A percentile compares a stretch with the other conserved stretches of the same genome.
Conservation (phyloP, 106 monocot genomes). For the Dendrobium nobile region DNA sequence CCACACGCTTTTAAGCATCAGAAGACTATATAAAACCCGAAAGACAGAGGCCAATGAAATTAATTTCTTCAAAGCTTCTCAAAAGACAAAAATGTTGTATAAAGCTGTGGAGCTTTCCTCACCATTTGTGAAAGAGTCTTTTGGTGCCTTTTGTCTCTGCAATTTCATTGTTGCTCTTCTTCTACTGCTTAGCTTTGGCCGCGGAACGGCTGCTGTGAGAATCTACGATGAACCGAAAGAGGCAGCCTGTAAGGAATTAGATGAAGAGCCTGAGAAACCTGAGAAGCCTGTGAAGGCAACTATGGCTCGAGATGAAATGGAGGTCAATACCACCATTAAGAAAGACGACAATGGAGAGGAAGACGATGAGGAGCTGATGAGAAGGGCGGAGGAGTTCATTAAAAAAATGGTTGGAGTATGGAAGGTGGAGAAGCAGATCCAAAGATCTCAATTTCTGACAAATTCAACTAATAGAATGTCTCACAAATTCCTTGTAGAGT, state of each 20-base stretch:
- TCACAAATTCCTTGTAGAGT: not conserved
- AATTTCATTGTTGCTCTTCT: slow-evolving; percentile 5
- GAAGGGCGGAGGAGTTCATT: slow-evolving; percentile 4
- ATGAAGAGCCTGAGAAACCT: not conserved
- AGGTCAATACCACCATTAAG: not conserved
- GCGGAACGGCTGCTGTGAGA: not conserved
- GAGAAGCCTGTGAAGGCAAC: not conserved
- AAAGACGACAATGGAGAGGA: not conserved
- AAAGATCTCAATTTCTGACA: not conserved
- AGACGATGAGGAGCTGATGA: not conserved
- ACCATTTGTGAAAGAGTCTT: not conserved
- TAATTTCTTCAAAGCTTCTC: not conserved
- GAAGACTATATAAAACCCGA: not conserved
- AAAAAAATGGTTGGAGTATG: not conserved
- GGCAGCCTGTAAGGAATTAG: not conserved
- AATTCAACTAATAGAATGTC: not conserved
- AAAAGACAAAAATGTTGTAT: not conserved
- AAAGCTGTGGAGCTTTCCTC: not conserved
- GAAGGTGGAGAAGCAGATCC: not conserved
- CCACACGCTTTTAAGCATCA: not conserved
- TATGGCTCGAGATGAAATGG: not conserved
- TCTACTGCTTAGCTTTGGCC: not conserved
- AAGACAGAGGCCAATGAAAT: not conserved
- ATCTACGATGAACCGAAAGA: not conserved
- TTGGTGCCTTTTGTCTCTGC: slow-evolving; percentile 5